A percentile compares a stretch with the other conserved stretches of the same genome.
Conservation (phyloP, 169 alveolate species). For the Plasmodium cynomolgi region DNA sequence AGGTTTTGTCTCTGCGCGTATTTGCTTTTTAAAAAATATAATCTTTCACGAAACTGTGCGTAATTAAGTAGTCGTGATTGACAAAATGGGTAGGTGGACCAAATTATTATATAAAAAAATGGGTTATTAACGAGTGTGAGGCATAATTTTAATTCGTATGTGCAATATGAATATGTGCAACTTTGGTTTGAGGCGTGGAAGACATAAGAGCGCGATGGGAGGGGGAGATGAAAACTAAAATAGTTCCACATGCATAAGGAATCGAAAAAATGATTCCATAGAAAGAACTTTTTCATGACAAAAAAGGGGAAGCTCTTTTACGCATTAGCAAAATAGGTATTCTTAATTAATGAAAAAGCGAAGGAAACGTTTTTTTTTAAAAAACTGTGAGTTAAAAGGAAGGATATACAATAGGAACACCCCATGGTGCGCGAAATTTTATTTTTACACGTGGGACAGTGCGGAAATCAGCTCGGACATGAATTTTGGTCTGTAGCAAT, state of each 20-base stretch:
- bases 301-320: neutral
- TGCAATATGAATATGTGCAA: neutral
- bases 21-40: neutral
- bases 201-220: neutral
- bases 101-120: neutral
- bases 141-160: neutral
- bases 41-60: neutral
- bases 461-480: constrained; percentile 95
- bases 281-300: neutral
- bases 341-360: neutral
- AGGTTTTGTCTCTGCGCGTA: constrained; percentile 5
- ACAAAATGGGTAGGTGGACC: neutral
- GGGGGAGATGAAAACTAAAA: neutral
- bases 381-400: neutral
- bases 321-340: neutral
- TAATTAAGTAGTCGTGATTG: neutral
- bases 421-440: constrained; percentile 93
- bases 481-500: constrained; percentile 93
- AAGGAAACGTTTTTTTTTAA: neutral
- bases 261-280: neutral
- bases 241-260: neutral
- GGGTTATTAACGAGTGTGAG: neutral
- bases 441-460: constrained; percentile 93
- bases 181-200: neutral
- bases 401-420: neutral